Base-by-base conservation (phyloP, 176 grass and related monocot species). In the Paspalum vaginatum region DNA sequence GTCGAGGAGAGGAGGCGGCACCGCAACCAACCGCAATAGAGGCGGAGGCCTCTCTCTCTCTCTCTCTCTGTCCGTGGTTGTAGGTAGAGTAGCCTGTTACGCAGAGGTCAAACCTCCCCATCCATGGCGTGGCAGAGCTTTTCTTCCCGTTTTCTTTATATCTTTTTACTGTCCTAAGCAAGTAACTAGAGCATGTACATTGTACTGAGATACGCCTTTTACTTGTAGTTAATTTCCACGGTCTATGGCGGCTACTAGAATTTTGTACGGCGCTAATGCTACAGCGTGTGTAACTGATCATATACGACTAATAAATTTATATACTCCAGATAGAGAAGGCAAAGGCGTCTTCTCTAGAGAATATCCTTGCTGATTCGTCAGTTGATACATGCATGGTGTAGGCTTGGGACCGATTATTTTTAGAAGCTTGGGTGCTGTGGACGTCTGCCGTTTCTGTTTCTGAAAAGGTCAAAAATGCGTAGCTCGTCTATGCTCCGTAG, bases 131-230 rank as follows among this genome's bases (percentile, higher is more conserved):
- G 62, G 51, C 82, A 61, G 72, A 76, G 83, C 63, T 4, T 88
- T 89, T 57, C 65, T 68, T 75, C 14, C 9, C 60, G 24, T 41
- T 80, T 44, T 49, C 25, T 85, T 65, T 80, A 18, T 68, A 54
- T 83, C 42, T 43, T 38, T 60, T 75, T 42, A 80, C 88, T 62
- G 86, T 78, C 79, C 75, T 74, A 90, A 79, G 81, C 72, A 67
- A 39, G 61, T 15, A 39, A 86, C 47, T 85, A 77, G 87, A 88
- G 68, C 58, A 83, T 84, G 74, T 86, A 88, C 85, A 87, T 75
- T 82, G 44, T 89, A 89, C 51, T 67, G 72, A 80, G 72, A 81
- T 17, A 85, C 80, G 74, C 7, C 51, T 40, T 55, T 65, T 83
- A 69, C 75, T 0, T 83, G 53, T 81, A 87, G 71, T 1, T 42